Evolutionary conservation across 2,329 filamentous ascomycete species (phyloP).

Genomic region (Paraphaeosphaeria minitans): DNA sequence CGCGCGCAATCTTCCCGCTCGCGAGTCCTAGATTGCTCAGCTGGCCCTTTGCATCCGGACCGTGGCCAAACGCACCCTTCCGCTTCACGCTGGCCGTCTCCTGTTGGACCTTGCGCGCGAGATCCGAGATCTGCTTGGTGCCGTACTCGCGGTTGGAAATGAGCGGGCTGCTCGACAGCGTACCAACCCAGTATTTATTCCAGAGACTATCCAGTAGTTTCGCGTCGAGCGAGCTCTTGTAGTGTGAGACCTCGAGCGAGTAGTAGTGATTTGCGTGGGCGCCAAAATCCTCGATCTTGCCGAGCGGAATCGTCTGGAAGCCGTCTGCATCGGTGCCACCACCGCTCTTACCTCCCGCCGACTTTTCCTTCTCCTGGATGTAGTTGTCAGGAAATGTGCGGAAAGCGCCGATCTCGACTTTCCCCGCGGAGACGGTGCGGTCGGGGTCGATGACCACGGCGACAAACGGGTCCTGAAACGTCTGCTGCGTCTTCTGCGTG

Average conservation of each 20-base stretch:
- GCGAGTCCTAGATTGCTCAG: conserved; percentile 66
- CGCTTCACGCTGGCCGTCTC: conserved; percentile 55
- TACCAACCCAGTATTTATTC: conserved; percentile 99
- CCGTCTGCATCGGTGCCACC: conserved; percentile 59
- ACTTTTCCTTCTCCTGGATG: conserved; percentile 50
- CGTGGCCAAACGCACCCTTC: conserved; percentile 28
- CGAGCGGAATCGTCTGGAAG: conserved; percentile 81
- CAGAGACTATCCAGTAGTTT: conserved; percentile 87
- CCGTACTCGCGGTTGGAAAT: conserved; percentile 92
- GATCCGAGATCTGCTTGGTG: conserved; percentile 88
- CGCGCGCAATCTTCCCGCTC: conserved; percentile 64
- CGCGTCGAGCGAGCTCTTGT: conserved; percentile 88
- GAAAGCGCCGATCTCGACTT: conserved; percentile 97
- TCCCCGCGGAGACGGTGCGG: conserved; percentile 89
- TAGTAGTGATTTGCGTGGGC: conserved; percentile 93
- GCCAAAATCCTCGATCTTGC: conserved; percentile 94
- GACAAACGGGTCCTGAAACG: conserved; percentile 86
- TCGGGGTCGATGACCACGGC: conserved; percentile 94
- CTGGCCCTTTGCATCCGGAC: conserved; percentile 43
- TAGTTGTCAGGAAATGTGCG: conserved; percentile 83
- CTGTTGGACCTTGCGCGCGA: conserved; percentile 80
- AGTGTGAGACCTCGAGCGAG: conserved; percentile 86
- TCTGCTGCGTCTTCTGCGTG: conserved; percentile 85
- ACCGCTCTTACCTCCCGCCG: conserved; percentile 30
- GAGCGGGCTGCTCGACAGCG: conserved; percentile 86